Conservation (phyloP, 75 land plant genomes). For the Pinus albicaulis region DNA sequence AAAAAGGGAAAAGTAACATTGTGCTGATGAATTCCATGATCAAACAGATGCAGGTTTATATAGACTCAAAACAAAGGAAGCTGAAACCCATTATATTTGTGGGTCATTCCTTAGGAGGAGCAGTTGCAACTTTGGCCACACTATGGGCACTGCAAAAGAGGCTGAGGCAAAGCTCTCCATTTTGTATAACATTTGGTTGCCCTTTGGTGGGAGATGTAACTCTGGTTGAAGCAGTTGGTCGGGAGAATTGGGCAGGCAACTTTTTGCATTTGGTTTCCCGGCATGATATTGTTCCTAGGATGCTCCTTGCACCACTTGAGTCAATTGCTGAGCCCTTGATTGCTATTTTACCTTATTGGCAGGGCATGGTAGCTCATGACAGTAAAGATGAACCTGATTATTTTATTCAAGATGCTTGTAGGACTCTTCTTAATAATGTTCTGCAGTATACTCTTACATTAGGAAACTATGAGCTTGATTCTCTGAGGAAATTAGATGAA, state of each 20-base stretch:
- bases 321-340: constrained; percentile 25
- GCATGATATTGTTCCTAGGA: constrained; percentile 56
- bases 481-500: too few species aligned
- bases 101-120: constrained; percentile 24
- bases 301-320: constrained; percentile 45
- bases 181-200: constrained; percentile 63
- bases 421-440: constrained; percentile 1
- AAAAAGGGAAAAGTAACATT: too few species aligned
- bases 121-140: constrained; percentile 55
- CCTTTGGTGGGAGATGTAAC: constrained; percentile 56
- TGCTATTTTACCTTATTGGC: constrained; percentile 25
- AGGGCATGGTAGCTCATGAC: neutral
- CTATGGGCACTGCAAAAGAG: constrained; percentile 40
- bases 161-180: neutral
- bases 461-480: too few species aligned
- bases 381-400: neutral
- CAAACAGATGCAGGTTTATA: too few species aligned
- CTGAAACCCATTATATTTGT: too few species aligned
- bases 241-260: constrained; percentile 46
- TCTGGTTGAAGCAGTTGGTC: constrained; percentile 34
- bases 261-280: constrained; percentile 46
- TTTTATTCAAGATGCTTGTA: constrained; percentile 1
- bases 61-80: too few species aligned
- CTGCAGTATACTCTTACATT: neutral
- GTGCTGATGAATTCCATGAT: too few species aligned